These are phyloP conservation scores for Plasmodium ovale DNA, from an alignment of 169 alveolate genomes.

Conservation along the genomic window DNA sequence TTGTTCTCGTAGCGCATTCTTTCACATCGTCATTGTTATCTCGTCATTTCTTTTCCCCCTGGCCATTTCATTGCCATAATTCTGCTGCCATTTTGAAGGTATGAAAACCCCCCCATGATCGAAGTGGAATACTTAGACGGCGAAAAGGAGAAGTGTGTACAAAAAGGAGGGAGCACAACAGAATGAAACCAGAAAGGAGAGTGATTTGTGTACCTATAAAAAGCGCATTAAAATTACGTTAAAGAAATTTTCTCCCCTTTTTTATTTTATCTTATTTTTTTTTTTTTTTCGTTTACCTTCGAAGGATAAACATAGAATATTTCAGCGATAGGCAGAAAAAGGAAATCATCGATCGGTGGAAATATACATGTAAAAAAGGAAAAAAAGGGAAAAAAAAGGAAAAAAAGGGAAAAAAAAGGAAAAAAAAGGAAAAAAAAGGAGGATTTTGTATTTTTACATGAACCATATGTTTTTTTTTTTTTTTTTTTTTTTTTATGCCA, in stretches of 20 bases:
- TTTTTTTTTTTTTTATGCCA: too few relatives aligned
- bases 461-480: too few relatives aligned
- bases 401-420: too few relatives aligned
- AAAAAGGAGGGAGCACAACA: neutral
- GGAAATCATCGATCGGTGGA: slow-evolving; percentile 50
- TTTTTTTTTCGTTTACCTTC: neutral
- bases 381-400: neutral
- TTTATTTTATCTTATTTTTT: neutral
- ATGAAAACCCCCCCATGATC: slow-evolving; percentile 73
- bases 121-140: slow-evolving; percentile 70
- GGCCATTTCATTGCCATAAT: too few relatives aligned
- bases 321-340: slow-evolving; percentile 60
- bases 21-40: neutral
- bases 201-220: neutral
- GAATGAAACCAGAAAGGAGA: neutral
- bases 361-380: slow-evolving; percentile 32
- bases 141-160: slow-evolving; percentile 25
- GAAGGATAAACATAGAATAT: slow-evolving; percentile 67
- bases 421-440: too few relatives aligned
- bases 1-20: neutral
- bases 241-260: neutral
- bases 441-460: too few relatives aligned
- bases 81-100: slow-evolving; percentile 36
- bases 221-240: neutral
- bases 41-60: neutral